Evolutionary conservation across 2,329 filamentous ascomycete species (phyloP).

Genomic region (Ambrosiella cleistominuta): DNA sequence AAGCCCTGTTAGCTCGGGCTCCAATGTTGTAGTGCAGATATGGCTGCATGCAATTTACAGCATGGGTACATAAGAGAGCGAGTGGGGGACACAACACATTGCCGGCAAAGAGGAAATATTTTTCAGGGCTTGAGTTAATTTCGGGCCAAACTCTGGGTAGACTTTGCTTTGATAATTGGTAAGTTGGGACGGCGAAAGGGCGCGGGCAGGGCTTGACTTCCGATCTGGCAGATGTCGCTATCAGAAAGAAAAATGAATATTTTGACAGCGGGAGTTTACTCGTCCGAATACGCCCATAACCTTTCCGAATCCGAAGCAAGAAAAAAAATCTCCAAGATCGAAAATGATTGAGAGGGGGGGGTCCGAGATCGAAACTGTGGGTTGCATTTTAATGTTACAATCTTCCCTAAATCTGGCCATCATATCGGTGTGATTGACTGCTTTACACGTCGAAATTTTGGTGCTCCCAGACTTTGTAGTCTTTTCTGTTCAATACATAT

Average conservation of each 20-base stretch:
- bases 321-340: neutral
- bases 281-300: neutral
- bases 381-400: neutral
- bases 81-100: neutral
- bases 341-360: neutral
- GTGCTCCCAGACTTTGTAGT: too few relatives aligned
- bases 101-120: too few relatives aligned
- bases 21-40: constrained; percentile 2
- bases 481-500: too few relatives aligned
- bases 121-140: too few relatives aligned
- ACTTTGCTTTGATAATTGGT: too few relatives aligned
- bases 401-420: neutral
- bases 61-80: neutral
- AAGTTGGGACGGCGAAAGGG: too few relatives aligned
- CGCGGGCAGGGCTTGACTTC: too few relatives aligned
- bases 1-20: constrained; percentile 3
- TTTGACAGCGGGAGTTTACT: neutral
- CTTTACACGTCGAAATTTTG: too few relatives aligned
- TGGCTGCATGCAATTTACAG: neutral
- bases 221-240: neutral
- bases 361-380: neutral
- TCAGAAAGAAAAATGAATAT: neutral
- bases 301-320: neutral
- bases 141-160: too few relatives aligned
- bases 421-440: too few relatives aligned